Conservation (phyloP, 106 monocot species). For the Dioscorea alata region DNA sequence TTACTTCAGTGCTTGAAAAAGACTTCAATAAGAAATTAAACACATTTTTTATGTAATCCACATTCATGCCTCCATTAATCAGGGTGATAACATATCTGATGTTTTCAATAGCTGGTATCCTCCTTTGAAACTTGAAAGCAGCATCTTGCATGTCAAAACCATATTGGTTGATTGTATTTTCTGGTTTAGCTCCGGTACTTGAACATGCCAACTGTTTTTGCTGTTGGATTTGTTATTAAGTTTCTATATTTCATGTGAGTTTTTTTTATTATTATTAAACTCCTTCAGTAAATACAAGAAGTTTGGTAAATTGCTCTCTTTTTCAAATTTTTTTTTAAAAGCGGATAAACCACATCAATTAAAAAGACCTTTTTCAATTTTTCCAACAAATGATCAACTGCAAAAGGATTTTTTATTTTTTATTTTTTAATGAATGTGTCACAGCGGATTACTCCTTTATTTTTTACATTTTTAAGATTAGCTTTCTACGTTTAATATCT, state of each 20-base stretch:
- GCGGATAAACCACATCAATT: too few species aligned
- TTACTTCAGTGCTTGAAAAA: background rate
- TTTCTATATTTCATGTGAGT: background rate
- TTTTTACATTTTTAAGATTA: too few species aligned
- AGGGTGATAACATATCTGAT: constrained; percentile 71
- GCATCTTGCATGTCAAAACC: constrained; percentile 88
- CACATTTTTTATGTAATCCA: background rate
- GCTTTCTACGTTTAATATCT: too few species aligned
- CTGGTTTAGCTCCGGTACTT: constrained; percentile 92
- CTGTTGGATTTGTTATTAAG: background rate
- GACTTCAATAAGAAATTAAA: background rate
- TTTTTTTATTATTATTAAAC: constrained; percentile 8
- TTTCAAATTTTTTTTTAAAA: too few species aligned
- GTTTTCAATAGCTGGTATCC: constrained; percentile 82
- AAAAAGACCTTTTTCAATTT: too few species aligned
- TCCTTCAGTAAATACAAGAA: constrained; percentile 75
- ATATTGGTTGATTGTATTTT: constrained; percentile 92
- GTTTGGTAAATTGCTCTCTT: too few species aligned
- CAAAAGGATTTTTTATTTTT: too few species aligned
- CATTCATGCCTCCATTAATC: background rate
- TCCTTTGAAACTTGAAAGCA: constrained; percentile 91
- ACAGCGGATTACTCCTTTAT: too few species aligned
- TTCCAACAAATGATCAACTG: too few species aligned
- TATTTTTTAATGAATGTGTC: too few species aligned
- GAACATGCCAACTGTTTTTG: too few species aligned